Conservation (phyloP, 805 yeast genomes). For the Wickerhamomyces silvicola region DNA sequence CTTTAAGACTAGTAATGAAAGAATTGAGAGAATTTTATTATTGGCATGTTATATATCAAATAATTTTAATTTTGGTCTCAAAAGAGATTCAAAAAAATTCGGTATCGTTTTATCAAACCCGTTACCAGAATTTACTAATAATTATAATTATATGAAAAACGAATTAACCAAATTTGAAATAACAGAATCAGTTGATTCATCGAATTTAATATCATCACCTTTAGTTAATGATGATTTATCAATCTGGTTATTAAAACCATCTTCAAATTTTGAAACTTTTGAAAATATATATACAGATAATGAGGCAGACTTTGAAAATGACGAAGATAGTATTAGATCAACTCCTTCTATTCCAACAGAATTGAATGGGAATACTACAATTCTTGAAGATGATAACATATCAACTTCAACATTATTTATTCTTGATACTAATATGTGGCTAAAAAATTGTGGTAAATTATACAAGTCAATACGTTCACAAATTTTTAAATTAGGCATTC, state of each 20-base stretch:
- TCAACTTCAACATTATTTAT: conserved; percentile 50
- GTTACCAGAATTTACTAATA: conserved; percentile 1
- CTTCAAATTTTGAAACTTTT: conserved; percentile 7
- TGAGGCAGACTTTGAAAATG: conserved; percentile 14
- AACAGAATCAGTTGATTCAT: conserved; percentile 4
- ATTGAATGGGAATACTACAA: conserved; percentile 5
- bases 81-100: conserved; percentile 32
- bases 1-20: conserved; percentile 34
- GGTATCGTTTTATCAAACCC: conserved; percentile 6
- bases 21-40: conserved; percentile 45
- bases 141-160: not conserved
- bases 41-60: conserved; percentile 48
- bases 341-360: conserved; percentile 9
- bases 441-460: conserved; percentile 72
- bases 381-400: not conserved
- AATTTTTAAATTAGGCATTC: conserved; percentile 56
- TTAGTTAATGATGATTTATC: conserved; percentile 3
- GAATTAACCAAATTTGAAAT: not conserved
- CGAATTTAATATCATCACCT: conserved; percentile 6
- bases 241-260: conserved; percentile 6
- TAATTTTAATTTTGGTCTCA: conserved; percentile 46
- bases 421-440: conserved; percentile 74
- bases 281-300: conserved; percentile 10
- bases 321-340: conserved; percentile 2
- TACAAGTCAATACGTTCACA: conserved; percentile 60